Evolutionary conservation across 352 stramenopile species (phyloP).

Genomic region (Globisporangium cylindrosporum): DNA sequence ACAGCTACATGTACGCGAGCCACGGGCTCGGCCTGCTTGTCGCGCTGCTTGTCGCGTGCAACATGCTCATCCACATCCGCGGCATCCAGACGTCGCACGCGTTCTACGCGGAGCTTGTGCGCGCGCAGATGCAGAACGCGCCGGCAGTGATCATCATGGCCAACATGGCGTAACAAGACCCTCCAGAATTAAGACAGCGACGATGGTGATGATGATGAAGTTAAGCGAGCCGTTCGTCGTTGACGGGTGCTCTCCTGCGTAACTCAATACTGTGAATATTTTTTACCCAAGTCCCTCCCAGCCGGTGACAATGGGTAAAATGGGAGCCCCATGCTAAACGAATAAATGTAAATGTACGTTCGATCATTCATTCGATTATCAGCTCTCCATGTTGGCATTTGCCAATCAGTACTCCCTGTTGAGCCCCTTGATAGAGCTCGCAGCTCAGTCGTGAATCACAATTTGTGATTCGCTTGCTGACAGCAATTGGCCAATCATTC

Average conservation of each 20-base stretch:
- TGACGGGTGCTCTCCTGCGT: not conserved
- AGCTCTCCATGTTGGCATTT: not conserved
- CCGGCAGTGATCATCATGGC: constrained; percentile 19
- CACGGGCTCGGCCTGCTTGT: constrained; percentile 46
- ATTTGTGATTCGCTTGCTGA: not conserved
- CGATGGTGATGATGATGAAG: not conserved
- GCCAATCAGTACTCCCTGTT: not conserved
- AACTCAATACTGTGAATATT: not conserved
- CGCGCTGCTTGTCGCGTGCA: constrained; percentile 44
- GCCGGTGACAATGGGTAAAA: not conserved
- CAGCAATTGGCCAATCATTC: not conserved
- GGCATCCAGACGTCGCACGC: constrained; percentile 33
- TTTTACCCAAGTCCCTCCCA: not conserved
- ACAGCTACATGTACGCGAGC: constrained; percentile 34
- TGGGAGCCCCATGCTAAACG: not conserved
- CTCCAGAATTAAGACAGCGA: not conserved
- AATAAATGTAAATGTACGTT: not conserved
- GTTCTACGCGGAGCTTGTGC: constrained; percentile 38
- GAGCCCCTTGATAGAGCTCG: not conserved
- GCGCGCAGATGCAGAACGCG: constrained; percentile 8
- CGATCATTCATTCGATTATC: not conserved
- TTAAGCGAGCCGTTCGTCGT: not conserved
- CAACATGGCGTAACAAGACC: constrained; percentile 7
- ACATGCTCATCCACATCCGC: constrained; percentile 59
- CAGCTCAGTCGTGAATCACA: not conserved